Conservation (phyloP, 2,329 filamentous ascomycete genomes). For the Neoarthrinium moseri region DNA sequence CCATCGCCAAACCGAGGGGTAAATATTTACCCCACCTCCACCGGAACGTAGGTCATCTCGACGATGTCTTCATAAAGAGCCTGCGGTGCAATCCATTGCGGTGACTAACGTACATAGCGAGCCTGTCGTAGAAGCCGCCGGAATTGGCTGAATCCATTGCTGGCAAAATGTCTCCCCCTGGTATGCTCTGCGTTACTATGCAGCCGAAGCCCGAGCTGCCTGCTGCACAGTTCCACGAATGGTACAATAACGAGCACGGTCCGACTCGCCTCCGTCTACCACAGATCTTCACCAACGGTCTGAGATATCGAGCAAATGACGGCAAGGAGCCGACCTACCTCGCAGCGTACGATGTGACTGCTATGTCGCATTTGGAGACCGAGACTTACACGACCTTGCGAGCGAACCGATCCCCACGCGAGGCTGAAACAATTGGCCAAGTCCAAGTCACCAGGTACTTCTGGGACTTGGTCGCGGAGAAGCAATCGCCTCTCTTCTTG, state of each 20-base stretch:
- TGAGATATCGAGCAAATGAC: constrained; percentile 74
- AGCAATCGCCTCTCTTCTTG: constrained; percentile 54
- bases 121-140: no score
- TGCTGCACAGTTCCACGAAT: constrained; percentile 76
- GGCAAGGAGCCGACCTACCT: constrained; percentile 65
- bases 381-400: constrained; percentile 68
- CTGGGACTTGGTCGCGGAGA: constrained; percentile 63
- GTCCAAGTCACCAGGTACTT: constrained; percentile 68
- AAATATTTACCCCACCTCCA: constrained; percentile 8
- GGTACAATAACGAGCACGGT: constrained; percentile 94
- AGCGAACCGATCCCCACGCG: constrained; percentile 52
- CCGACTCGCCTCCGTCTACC: constrained; percentile 75
- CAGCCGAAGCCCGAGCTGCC: constrained; percentile 68
- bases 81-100: no score
- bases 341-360: constrained; percentile 78
- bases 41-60: no score
- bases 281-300: constrained; percentile 71
- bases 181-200: constrained; percentile 85
- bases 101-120: no score
- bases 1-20: not conserved
- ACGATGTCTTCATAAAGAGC: no score
- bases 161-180: constrained; percentile 47
- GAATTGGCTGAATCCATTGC: no score
- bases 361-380: constrained; percentile 68
- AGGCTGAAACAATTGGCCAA: constrained; percentile 53